phyloP scores from a whole-genome alignment of 306 rosid species.

The Macrotyloma uniflorum region DNA sequence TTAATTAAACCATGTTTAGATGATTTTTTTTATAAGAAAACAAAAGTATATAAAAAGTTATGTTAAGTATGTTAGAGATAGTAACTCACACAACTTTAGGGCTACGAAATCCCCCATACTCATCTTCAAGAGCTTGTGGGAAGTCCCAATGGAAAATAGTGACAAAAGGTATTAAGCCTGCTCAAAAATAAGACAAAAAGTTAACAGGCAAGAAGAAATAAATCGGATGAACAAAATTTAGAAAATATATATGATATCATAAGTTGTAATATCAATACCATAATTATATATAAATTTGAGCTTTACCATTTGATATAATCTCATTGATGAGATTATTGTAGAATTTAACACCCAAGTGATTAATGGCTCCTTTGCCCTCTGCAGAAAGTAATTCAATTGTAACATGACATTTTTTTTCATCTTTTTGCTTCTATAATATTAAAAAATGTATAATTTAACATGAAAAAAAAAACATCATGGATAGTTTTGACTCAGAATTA shows the following conservation, averaged over 20 bases:
- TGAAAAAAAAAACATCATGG: background rate
- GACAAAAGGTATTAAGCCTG: conserved; percentile 51
- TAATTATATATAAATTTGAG: no score
- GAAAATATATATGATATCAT: no score
- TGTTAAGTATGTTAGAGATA: no score
- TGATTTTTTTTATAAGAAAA: no score
- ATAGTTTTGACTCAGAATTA: background rate
- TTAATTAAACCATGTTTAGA: no score
- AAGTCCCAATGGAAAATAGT: conserved; percentile 61
- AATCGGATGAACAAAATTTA: no score
- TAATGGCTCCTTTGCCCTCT: conserved; percentile 47
- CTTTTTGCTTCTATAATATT: no score
- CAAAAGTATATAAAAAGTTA: no score
- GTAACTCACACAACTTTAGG: conserved; percentile 34
- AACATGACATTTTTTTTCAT: no score
- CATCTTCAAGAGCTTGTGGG: conserved; percentile 62
- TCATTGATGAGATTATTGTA: conserved; percentile 58
- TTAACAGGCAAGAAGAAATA: no score
- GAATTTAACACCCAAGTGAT: conserved; percentile 50
- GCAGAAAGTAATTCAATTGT: background rate
- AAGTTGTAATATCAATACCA: no score
- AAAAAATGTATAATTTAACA: background rate
- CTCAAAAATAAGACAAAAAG: background rate
- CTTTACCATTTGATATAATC: conserved; percentile 53
- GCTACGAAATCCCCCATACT: conserved; percentile 50